Percentiles rank a stretch among this genome's conserved stretches.
Evolutionary conservation across 208 protist species (phyloP).

Genomic region (Crithidia sp.): DNA sequence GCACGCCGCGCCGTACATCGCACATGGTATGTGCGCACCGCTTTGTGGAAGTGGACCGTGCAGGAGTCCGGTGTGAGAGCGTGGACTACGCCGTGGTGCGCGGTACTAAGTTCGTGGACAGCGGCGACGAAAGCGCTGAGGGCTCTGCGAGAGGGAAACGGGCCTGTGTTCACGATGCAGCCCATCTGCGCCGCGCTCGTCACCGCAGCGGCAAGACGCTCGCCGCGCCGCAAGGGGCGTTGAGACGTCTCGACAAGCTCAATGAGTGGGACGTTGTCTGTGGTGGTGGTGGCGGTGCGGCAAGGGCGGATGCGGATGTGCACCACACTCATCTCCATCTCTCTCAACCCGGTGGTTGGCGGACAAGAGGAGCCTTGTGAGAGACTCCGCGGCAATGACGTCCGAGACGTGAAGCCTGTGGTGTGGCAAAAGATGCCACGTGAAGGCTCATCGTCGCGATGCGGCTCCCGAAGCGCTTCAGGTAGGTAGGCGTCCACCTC

Average conservation of each 20-base stretch:
- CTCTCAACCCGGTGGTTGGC: not conserved
- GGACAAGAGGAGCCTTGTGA: too few relatives aligned
- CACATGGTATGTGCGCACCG: not conserved
- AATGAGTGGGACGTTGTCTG: not conserved
- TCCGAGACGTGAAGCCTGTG: too few relatives aligned
- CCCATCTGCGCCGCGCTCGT: not conserved
- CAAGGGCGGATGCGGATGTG: not conserved
- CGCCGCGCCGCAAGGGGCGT: not conserved
- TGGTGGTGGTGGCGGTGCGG: not conserved
- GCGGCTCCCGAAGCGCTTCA: not conserved
- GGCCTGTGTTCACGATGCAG: slow-evolving; percentile 11
- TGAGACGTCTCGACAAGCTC: not conserved
- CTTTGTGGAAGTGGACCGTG: slow-evolving; percentile 2
- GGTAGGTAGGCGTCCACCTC: slow-evolving; percentile 29
- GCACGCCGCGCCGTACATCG: not conserved
- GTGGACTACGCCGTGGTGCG: not conserved
- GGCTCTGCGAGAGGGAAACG: slow-evolving; percentile 8
- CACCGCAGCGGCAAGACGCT: not conserved
- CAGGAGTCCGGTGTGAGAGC: slow-evolving; percentile 1
- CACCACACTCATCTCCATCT: not conserved
- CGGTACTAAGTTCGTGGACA: not conserved
- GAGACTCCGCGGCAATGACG: too few relatives aligned
- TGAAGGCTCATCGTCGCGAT: not conserved
- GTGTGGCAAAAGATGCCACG: too few relatives aligned
- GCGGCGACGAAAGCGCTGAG: slow-evolving; percentile 2